Base-by-base conservation (phyloP, 441 rosid species). In the Eugenia klotzschiana region DNA sequence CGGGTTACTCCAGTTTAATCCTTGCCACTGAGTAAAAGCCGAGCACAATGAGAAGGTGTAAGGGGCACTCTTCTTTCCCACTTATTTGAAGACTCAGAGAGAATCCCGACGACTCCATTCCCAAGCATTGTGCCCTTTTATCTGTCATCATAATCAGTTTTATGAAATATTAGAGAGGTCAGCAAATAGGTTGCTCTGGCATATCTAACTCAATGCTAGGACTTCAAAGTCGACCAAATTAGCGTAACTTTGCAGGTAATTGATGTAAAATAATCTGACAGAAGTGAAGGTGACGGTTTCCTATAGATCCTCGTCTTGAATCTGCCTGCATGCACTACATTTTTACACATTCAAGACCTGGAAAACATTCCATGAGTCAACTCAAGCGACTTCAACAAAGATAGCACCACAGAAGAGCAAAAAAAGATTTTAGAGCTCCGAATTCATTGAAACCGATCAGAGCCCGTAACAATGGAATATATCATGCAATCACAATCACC, bases 51-150 rank as follows among this genome's bases (percentile, higher is more conserved):
- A 1, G 98, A 91, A 3, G 98, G 98, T 10, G 98, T 91, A 51
- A 96, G 73, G 51, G 99, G 98, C 18, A 87, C 94, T 88, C 99
- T 90, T 87, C 99, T 92, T 87, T 96, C 98, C 98, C 98, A 96
- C 82, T 94, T 95, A 87, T 94, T 95, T 52, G 86, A 92, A 0
- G 97, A 86, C 88, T 96, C 99, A 3, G 96, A 85, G 41, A 96
- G 88, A 43, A 96, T 93, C 27, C 99, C 98, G 11, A 96, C 94
- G 37, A 95, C 92, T 89, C 98, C 98, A 83, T 96, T 95, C 79
- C 99, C 99, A 33, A 96, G 89, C 95, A 90, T 93, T 49, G 81
- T 85, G 29, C 37, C 69, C 73, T 79, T 51, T 81, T 79, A 29
- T 23, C 60, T 16, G 64, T 54, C 73, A 29, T 74, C 50, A 11